Conservation (phyloP, 1,284 basidiomycete species). For the Porphyrellus sp. region DNA sequence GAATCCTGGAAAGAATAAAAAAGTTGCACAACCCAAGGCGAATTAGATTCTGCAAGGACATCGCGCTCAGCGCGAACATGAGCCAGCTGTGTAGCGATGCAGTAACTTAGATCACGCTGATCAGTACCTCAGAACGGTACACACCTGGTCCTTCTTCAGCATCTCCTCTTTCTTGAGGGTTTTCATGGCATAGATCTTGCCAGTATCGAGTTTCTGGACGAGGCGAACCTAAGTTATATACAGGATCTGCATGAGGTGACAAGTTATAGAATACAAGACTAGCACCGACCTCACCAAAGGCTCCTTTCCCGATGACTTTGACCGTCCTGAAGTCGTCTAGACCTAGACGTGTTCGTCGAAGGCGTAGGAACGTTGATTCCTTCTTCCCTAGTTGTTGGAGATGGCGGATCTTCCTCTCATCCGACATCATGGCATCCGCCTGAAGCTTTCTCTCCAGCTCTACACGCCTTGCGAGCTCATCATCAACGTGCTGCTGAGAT, state of each 20-base stretch:
- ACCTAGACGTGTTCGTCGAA: constrained; percentile 82
- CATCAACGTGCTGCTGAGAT: constrained; percentile 5
- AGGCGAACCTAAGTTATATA: constrained; percentile 74
- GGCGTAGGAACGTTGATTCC: constrained; percentile 78
- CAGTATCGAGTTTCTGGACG: constrained; percentile 95
- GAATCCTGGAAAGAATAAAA: constrained; percentile 99
- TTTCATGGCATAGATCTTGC: constrained; percentile 99
- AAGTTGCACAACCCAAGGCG: constrained; percentile 96
- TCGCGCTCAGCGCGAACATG: constrained; percentile 85
- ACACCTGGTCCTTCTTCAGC: constrained; percentile 97
- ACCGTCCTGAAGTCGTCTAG: constrained; percentile 87
- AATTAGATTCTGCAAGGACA: constrained; percentile 95
- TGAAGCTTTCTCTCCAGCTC: constrained; percentile 80
- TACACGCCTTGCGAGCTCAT: constrained; percentile 57
- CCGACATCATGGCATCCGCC: constrained; percentile 58
- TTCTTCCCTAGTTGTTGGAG: constrained; percentile 78
- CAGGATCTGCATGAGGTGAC: constrained; percentile 57
- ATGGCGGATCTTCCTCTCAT: constrained; percentile 79
- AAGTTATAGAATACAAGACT: background rate
- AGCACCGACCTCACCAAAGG: constrained; percentile 78
- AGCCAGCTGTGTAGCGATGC: constrained; percentile 65
- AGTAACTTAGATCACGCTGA: constrained; percentile 32
- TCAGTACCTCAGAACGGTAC: constrained; percentile 19
- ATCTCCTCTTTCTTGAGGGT: constrained; percentile 97
- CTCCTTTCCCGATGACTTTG: constrained; percentile 94